Conservation (phyloP, 2,329 filamentous ascomycete genomes). For the Epicoccum sorghinum region DNA sequence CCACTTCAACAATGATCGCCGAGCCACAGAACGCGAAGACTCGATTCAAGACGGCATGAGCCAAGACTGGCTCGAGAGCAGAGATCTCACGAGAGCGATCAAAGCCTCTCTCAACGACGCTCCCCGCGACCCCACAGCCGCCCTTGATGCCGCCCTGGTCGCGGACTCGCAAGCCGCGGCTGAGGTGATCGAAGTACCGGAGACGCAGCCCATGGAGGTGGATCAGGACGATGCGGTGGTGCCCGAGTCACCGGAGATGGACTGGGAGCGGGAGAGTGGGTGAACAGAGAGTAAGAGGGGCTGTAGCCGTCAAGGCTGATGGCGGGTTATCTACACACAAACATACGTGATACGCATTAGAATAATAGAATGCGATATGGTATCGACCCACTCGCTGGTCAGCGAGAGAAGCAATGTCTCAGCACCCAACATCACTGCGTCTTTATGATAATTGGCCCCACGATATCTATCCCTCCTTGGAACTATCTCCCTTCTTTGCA, state of each 20-base stretch:
- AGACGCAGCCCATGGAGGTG: conserved; percentile 2
- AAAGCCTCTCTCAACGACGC: background rate
- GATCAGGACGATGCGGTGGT: background rate
- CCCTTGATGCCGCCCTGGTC: background rate
- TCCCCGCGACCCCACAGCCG: background rate
- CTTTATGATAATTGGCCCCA: too few relatives aligned
- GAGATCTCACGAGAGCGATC: background rate
- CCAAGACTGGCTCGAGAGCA: background rate
- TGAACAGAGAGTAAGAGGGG: background rate
- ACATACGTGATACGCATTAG: too few relatives aligned
- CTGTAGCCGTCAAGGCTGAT: too few relatives aligned
- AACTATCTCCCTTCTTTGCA: too few relatives aligned
- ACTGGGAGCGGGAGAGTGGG: background rate
- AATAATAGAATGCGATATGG: too few relatives aligned
- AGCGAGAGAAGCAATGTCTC: too few relatives aligned
- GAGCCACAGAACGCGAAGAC: background rate
- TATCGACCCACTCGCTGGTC: too few relatives aligned
- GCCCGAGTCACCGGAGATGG: background rate
- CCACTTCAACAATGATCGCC: background rate
- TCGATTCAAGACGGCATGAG: background rate
- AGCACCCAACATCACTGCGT: too few relatives aligned
- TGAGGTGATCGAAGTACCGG: background rate
- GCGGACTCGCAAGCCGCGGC: background rate
- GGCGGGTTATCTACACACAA: too few relatives aligned
- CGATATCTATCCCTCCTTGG: too few relatives aligned